Base-by-base conservation (phyloP, 1,284 basidiomycete species). In the Leccinum subspadiceum region DNA sequence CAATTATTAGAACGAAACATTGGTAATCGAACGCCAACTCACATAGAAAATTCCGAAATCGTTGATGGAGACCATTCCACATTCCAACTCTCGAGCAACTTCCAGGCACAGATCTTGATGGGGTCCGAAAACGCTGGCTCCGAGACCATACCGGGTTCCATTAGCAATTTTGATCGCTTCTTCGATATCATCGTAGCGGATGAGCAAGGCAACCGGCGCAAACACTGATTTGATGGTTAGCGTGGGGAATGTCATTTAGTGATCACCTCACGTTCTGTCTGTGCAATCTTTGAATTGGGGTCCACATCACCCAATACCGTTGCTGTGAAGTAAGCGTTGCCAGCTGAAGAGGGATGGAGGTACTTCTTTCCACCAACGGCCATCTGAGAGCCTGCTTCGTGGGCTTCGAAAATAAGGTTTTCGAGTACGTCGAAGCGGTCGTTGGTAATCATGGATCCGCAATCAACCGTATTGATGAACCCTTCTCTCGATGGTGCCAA, bases 41-140 rank as follows among this genome's bases (percentile, higher is more conserved):
- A 92, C 89, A 73, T 98, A 98, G 77, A 91, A 95, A 3, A 95
- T 91, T 22, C 88, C 95, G 74, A 92, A 97, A 76, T 96, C 94
- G 69, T 98, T 98, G 68, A 98, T 83, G 39, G 95, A 90, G 8
- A 98, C 95, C 96, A 99, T 98, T 44, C 96, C 96, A 65, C 93
- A 95, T 60, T 96, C 84, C 53, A 98, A 76, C 54, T 80, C 76
- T 59, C 86, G 84, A 15, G 94, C 94, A 10, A 98, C 89, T 57
- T 86, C 79, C 56, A 90, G 66, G 70, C 93, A 95, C 51, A 90
- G 78, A 31, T 81, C 79, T 69, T 90, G 85, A 68, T 90, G 84
- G 10, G 87, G 87, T 8, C 96, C 96, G 71, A 96, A 98, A n/a
- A 99, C 93, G 60, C 92, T 92, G 1, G 94, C 93, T 50, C 96